Percentiles rank a stretch among this genome's conserved stretches.
Conservation (phyloP, 78 protist genomes). For the slime mould (Dictyostelium discoideum) region DNA sequence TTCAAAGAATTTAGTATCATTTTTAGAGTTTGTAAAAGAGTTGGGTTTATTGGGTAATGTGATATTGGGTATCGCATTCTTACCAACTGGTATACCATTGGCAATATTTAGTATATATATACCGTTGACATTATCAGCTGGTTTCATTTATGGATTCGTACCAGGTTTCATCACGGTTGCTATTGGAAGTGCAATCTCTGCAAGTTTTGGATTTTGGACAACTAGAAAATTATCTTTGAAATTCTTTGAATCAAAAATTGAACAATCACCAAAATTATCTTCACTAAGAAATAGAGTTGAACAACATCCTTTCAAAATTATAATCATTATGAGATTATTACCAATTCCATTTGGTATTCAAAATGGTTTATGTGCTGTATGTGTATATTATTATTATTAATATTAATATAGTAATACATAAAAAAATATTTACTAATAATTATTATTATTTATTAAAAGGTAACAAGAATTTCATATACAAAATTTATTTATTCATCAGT, state of each 20-base stretch:
- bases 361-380: constrained; percentile 64
- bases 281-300: constrained; percentile 38
- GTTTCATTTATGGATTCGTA: constrained; percentile 63
- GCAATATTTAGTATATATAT: constrained; percentile 67
- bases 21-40: constrained; percentile 63
- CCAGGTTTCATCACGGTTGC: constrained; percentile 27
- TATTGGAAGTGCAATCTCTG: constrained; percentile 62
- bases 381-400: neutral
- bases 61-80: constrained; percentile 36
- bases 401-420: too few species aligned
- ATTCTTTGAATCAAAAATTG: constrained; percentile 67
- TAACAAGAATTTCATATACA: constrained; percentile 68
- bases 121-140: constrained; percentile 48
- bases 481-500: constrained; percentile 65
- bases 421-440: neutral
- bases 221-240: constrained; percentile 26
- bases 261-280: constrained; percentile 57
- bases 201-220: constrained; percentile 61
- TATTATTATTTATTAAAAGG: neutral
- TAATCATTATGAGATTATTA: constrained; percentile 37
- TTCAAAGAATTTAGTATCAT: constrained; percentile 50
- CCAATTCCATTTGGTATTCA: constrained; percentile 74
- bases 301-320: constrained; percentile 61
- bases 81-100: constrained; percentile 77
- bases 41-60: constrained; percentile 49